Percentiles rank a stretch among this genome's conserved stretches.
phyloP scores from a whole-genome alignment of 345 rosid genomes.

The Syzygium aqueum region DNA sequence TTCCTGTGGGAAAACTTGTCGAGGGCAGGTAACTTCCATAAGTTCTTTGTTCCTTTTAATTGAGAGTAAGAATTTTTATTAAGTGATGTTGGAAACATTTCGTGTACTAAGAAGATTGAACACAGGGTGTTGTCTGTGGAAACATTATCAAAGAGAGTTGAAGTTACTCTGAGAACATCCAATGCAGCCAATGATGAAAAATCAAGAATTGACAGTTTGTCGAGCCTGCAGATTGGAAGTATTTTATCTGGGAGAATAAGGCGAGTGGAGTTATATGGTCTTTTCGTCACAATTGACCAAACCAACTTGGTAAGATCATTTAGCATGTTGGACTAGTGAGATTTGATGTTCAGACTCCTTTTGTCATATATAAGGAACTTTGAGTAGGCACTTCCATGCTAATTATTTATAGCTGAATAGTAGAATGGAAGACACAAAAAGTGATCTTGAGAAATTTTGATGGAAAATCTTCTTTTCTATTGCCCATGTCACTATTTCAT shows the following conservation, averaged over 20 bases:
- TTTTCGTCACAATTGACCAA: constrained; percentile 54
- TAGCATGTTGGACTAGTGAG: neutral
- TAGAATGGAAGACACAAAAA: neutral
- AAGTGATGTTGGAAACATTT: neutral
- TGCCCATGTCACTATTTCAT: neutral
- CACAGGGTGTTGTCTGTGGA: constrained; percentile 80
- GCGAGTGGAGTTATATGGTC: constrained; percentile 78
- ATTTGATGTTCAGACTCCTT: neutral
- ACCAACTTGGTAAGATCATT: constrained; percentile 51
- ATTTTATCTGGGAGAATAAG: constrained; percentile 55
- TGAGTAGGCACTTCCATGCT: neutral
- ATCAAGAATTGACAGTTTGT: constrained; percentile 43
- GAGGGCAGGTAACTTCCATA: constrained; percentile 51
- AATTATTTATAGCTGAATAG: neutral
- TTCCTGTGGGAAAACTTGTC: constrained; percentile 85
- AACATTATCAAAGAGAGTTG: constrained; percentile 73
- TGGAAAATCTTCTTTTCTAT: neutral
- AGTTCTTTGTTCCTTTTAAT: neutral
- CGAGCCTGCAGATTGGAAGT: constrained; percentile 51
- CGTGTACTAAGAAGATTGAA: constrained; percentile 10
- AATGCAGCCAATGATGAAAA: constrained; percentile 25
- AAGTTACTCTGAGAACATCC: constrained; percentile 66
- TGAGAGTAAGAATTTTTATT: neutral
- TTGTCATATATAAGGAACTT: neutral
- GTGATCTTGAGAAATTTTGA: neutral